These are phyloP conservation scores for Beta corolliflora DNA, from an alignment of 179 eudicot genomes.

Conservation along the genomic window DNA sequence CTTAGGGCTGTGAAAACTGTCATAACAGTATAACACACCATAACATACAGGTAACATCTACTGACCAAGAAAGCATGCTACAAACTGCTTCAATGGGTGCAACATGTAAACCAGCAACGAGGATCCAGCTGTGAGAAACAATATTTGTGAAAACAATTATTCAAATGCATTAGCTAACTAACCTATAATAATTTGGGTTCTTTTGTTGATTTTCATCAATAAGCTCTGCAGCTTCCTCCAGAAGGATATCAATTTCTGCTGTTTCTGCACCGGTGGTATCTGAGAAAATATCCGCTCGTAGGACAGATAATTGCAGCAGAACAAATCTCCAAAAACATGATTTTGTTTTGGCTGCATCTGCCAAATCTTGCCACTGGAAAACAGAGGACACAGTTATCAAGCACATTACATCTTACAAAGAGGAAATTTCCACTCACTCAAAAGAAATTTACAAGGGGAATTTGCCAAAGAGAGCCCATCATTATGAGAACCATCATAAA, in stretches of 20 bases:
- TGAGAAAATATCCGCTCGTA: slow-evolving; percentile 69
- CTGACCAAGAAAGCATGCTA: background rate
- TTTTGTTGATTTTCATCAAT: slow-evolving; percentile 78
- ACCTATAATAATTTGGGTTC: slow-evolving; percentile 98
- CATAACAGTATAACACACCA: background rate
- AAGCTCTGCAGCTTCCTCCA: slow-evolving; percentile 99
- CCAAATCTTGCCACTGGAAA: slow-evolving; percentile 89
- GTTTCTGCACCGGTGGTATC: slow-evolving; percentile 61
- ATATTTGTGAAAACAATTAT: background rate
- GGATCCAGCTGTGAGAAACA: slow-evolving; percentile 1
- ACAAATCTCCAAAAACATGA: slow-evolving; percentile 98
- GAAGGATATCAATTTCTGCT: slow-evolving; percentile 82
- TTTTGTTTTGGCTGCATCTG: slow-evolving; percentile 69
- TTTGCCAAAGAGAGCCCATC: background rate
- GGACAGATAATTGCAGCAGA: slow-evolving; percentile 74
- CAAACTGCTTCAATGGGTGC: background rate
- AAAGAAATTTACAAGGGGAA: background rate
- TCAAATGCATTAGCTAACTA: background rate
- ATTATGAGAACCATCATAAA: background rate
- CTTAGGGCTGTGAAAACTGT: background rate
- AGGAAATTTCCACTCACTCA: no score
- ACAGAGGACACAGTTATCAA: slow-evolving; percentile 18
- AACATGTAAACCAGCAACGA: background rate
- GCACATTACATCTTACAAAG: background rate
- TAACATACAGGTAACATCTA: background rate